phyloP scores from a whole-genome alignment of 371 early-diverging fungal genomes.

The Funneliformis caledonium region DNA sequence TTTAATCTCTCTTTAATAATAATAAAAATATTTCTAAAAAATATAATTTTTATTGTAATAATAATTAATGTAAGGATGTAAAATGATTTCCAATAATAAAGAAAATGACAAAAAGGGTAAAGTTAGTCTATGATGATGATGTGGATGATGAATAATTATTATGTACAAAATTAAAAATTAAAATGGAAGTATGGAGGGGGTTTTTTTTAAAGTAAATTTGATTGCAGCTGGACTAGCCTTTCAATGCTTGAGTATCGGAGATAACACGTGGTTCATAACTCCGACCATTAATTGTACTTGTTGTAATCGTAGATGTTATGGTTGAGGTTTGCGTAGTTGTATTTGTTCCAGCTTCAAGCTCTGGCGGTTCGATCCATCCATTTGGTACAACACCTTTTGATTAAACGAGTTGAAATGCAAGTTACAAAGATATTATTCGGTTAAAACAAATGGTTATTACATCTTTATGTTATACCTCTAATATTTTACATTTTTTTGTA shows the following conservation, averaged over 20 bases:
- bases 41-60: background rate
- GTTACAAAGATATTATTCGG: background rate
- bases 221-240: background rate
- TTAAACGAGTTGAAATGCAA: background rate
- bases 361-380: conserved; percentile 70
- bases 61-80: background rate
- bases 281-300: background rate
- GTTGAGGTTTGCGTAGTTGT: background rate
- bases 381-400: conserved; percentile 57
- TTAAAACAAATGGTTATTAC: background rate
- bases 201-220: background rate
- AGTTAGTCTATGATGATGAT: background rate
- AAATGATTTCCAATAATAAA: conserved; percentile 3
- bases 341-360: conserved; percentile 46
- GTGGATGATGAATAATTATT: background rate
- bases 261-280: conserved; percentile 6
- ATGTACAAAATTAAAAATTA: background rate
- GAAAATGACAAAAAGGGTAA: background rate
- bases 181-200: background rate
- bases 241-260: background rate
- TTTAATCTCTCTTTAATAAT: background rate
- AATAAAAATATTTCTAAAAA: background rate
- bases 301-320: background rate
- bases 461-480: background rate
- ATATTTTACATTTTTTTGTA: background rate